Evolutionary conservation across 495 filamentous ascomycete species (phyloP).

Genomic region (Thermothielavioides terrestris): DNA sequence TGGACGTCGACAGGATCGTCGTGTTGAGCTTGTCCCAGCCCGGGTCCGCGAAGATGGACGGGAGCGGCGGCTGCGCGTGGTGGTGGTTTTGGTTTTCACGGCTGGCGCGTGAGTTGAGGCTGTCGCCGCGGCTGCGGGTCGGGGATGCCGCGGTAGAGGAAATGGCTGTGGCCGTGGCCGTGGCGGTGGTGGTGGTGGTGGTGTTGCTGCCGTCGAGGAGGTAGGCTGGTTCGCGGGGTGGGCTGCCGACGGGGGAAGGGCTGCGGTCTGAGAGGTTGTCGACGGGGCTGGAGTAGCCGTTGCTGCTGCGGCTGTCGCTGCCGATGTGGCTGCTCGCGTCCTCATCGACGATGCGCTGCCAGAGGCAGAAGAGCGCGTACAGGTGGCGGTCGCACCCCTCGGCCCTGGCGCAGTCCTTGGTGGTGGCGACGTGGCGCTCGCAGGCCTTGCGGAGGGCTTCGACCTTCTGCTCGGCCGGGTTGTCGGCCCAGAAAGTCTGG

Average conservation of each 20-base stretch:
- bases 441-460: conserved; percentile 76
- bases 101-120: conserved; percentile 26
- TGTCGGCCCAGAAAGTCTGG: conserved; percentile 89
- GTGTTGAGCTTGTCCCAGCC: conserved; percentile 95
- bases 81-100: background rate
- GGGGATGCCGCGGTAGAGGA: conserved; percentile 12
- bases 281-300: conserved; percentile 52
- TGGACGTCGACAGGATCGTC: conserved; percentile 92
- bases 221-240: conserved; percentile 37
- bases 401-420: conserved; percentile 81
- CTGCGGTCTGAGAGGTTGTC: conserved; percentile 40
- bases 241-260: conserved; percentile 45
- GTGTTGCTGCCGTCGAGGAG: conserved; percentile 17
- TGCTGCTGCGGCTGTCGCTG: conserved; percentile 30
- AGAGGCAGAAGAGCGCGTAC: conserved; percentile 89
- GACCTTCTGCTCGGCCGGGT: conserved; percentile 71
- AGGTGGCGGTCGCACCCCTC: conserved; percentile 90
- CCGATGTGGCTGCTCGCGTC: conserved; percentile 52
- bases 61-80: conserved; percentile 40
- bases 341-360: conserved; percentile 80
- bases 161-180: conserved; percentile 13
- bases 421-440: conserved; percentile 69
- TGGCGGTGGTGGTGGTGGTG: conserved; percentile 25
- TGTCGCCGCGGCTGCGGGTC: conserved; percentile 29
- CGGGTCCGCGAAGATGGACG: conserved; percentile 73